phyloP scores from a whole-genome alignment of 176 grass and related monocot species.

The Ensete glaucum region DNA sequence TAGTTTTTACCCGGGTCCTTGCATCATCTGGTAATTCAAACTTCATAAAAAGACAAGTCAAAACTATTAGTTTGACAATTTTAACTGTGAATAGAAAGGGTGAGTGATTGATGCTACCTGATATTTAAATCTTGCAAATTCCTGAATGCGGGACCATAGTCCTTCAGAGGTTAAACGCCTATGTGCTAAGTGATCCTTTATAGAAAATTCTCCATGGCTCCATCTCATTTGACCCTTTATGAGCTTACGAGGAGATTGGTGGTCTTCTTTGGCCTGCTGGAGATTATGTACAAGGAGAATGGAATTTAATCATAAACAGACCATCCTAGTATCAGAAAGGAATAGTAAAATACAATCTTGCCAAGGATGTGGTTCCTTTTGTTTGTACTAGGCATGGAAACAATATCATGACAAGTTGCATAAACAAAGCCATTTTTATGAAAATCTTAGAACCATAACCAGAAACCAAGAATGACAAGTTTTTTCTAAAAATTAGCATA shows the following conservation, averaged over 20 bases:
- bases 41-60: constrained; percentile 34
- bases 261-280: constrained; percentile 34
- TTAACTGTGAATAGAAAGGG: constrained; percentile 13
- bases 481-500: no score
- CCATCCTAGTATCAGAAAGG: no score
- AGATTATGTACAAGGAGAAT: neutral
- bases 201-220: constrained; percentile 37
- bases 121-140: constrained; percentile 87
- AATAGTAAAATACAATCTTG: neutral
- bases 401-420: no score
- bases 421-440: no score
- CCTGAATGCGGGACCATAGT: constrained; percentile 63
- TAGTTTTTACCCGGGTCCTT: constrained; percentile 44
- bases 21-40: constrained; percentile 71
- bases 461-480: no score
- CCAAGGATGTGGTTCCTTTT: no score
- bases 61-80: constrained; percentile 13
- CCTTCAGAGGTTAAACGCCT: constrained; percentile 49
- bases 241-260: constrained; percentile 30
- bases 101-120: constrained; percentile 31
- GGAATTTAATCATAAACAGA: constrained; percentile 19
- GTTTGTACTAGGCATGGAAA: no score
- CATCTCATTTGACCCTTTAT: constrained; percentile 35
- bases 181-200: constrained; percentile 35
- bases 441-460: no score